Evolutionary conservation across 352 stramenopile genomes (phyloP).

Genomic region (Globisporangium okanoganense): DNA sequence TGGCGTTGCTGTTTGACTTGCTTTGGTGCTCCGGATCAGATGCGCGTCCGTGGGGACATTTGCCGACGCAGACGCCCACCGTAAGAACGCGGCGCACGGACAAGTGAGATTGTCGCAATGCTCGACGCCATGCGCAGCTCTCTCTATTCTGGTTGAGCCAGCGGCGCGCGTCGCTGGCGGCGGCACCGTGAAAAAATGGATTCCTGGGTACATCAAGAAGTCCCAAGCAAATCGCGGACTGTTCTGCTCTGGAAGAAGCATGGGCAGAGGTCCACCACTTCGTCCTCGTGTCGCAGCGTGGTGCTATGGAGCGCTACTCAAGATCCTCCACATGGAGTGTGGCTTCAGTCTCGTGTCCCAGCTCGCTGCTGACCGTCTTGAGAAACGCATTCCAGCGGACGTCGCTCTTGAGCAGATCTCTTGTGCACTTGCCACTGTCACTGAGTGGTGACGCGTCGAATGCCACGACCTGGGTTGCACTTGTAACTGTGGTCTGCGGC

Average conservation of each 20-base stretch:
- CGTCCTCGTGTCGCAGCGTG: neutral
- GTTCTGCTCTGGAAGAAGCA: neutral
- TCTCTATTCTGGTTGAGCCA: neutral
- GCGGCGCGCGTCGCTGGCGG: neutral
- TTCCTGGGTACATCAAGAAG: neutral
- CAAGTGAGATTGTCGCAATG: neutral
- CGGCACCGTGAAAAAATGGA: neutral
- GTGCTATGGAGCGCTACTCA: slow-evolving; percentile 13
- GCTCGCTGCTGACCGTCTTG: slow-evolving; percentile 2
- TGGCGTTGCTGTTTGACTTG: neutral
- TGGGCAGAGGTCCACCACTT: neutral
- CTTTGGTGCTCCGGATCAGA: neutral
- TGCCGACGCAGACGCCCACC: neutral
- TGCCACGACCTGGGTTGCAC: slow-evolving; percentile 12
- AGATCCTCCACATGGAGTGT: slow-evolving; percentile 26
- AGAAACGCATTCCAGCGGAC: slow-evolving; percentile 27
- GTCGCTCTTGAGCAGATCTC: slow-evolving; percentile 29
- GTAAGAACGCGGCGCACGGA: neutral
- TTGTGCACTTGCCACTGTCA: neutral
- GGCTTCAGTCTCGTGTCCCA: slow-evolving; percentile 13
- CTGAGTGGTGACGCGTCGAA: neutral
- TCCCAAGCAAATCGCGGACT: neutral
- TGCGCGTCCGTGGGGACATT: neutral
- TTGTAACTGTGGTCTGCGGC: neutral
- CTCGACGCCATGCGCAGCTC: neutral